Evolutionary conservation across 2,329 filamentous ascomycete species (phyloP).

Genomic region (Chaetoscypha palmicola): DNA sequence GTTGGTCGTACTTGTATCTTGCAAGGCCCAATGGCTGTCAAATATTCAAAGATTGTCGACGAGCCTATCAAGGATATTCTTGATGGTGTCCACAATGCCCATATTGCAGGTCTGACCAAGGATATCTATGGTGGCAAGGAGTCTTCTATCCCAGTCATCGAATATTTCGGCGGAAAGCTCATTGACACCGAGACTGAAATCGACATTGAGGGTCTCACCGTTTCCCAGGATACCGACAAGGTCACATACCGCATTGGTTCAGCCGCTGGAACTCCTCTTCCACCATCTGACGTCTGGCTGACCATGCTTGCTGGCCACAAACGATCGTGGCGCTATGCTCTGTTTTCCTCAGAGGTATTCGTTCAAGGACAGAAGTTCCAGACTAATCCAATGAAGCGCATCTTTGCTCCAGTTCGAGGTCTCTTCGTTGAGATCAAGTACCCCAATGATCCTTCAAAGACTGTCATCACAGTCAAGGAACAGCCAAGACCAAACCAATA

Average conservation of each 20-base stretch:
- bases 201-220: constrained; percentile 79
- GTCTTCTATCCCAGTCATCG: constrained; percentile 70
- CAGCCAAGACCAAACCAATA: constrained; percentile 80
- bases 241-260: constrained; percentile 77
- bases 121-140: constrained; percentile 75
- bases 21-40: constrained; percentile 87
- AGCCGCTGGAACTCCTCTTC: constrained; percentile 65
- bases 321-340: constrained; percentile 89
- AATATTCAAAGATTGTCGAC: constrained; percentile 81
- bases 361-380: constrained; percentile 96
- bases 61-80: constrained; percentile 94
- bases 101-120: constrained; percentile 71
- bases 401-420: constrained; percentile 79
- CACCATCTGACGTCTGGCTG: constrained; percentile 77
- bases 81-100: constrained; percentile 79
- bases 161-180: constrained; percentile 92
- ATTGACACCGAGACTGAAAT: constrained; percentile 63
- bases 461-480: constrained; percentile 79
- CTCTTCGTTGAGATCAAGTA: constrained; percentile 82
- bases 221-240: constrained; percentile 73
- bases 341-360: constrained; percentile 88
- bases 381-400: constrained; percentile 88
- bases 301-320: constrained; percentile 76
- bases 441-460: constrained; percentile 76
- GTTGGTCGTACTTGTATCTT: constrained; percentile 94